Base-by-base conservation (phyloP, 1,139 yeast species). In the Groenewaldozyma sp. region DNA sequence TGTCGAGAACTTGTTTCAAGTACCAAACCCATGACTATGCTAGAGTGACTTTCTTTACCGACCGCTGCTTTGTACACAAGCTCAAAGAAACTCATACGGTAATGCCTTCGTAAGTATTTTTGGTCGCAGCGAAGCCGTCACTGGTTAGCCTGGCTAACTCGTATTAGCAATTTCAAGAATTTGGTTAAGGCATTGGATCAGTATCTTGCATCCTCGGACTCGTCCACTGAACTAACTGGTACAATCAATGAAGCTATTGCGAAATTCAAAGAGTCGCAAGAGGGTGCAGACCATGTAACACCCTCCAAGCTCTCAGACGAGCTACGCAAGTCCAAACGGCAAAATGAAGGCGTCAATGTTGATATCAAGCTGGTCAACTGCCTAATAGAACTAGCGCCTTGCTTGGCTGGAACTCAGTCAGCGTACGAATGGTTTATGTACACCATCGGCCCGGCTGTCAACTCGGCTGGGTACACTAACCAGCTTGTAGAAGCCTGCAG, bases 401-500 rank as follows among this genome's bases (percentile, higher is more conserved):
- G 69, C 54, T 41, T 71, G 4, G 43, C 70, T 9, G 63, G 63
- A 40, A 51, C 55, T 17, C 64, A 67, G 1, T 71, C 71, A 35
- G 58, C 74, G 9, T 52, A 55, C 28, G 55, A 65, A 20, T 80
- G 86, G 84, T 62, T 75, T 38, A 62, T 63, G 34, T 64, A 71
- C n/a, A 71, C 74, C 49, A 55, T 71, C 7, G 62, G 62, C 18
- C 74, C 78, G 0, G 79, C 82, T 0, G 62, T 78, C 2, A 80
- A 78, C 52, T 74, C 81, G 35, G 80, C 80, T 0, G 81, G 82
- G 2, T 67, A 59, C 35, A 48, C 49, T 32, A 51, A 59, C 31
- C 49, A 48, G 2, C 46, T 60, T 34, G 78, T 75, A 0, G 58
- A 35, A n/a, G 73, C 7, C 51, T 69, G 38, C 46, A 53, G 11